Evolutionary conservation across 352 stramenopile genomes (phyloP), one percentile per base, ranked within the genome.

Genomic region (Phytophthora aleatoria): DNA sequence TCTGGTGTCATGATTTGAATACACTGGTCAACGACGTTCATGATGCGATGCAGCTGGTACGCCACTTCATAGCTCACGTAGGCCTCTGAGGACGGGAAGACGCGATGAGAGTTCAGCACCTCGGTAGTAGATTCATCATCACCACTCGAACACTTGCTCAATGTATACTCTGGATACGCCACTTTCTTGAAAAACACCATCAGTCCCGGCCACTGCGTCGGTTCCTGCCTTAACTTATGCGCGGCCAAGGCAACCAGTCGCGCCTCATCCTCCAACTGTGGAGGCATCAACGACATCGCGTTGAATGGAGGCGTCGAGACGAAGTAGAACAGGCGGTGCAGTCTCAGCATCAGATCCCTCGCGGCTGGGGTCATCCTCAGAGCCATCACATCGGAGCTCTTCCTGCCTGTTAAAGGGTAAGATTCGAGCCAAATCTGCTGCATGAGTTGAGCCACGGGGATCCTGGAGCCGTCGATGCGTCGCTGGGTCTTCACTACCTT

Each of bases 321-420:
- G 35, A 92, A 81, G 53, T 95, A 93, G 43, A 88, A 90, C 0
- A 95, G 64, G 1, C 81, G 75, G 61, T 92, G 86, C 71, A 95
- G 87, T 3, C 87, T 75, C 3, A 76, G 57, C 47, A 95, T 85
- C 10, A 90, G 39, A 52, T 87, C 77, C 6, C 73, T 77, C 2
- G 59, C 70, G 0, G 50, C 57, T 5, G 76, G 63, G 10, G 77
- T 71, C 43, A 91, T 71, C 12, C 75, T 74, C 12, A 92, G 59
- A 1, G 78, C 73, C 47, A 91, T 66, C 30, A 90, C 63, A 35
- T 91, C 70, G 1, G 74, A 73, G 10, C 33, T 53, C 24, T 76
- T 83, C 9, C 38, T 67, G 16, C 42, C 66, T 2, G 42, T 9
- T 12, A 89, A 50, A 13, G 79, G 71, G 44, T 83, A 86, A 13